Conservation (phyloP, 768 basidiomycete genomes). For the Trametes gibbosa region DNA sequence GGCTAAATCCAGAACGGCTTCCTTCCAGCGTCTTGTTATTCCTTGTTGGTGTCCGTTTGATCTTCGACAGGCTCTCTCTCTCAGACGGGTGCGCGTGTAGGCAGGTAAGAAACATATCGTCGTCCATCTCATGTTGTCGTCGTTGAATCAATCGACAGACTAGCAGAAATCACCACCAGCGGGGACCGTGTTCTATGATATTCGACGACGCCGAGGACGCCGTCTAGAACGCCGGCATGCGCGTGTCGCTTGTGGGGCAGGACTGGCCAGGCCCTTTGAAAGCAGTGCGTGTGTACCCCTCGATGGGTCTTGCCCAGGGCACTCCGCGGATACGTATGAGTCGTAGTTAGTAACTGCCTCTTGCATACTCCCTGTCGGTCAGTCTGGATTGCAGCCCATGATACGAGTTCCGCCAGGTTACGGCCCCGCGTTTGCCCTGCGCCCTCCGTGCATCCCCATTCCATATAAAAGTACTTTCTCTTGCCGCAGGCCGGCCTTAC, state of each 20-base stretch:
- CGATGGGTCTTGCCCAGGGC: background rate
- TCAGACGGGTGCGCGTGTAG: too few species aligned
- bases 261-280: constrained; percentile 4
- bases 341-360: constrained; percentile 1
- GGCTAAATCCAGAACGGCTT: background rate
- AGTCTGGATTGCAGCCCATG: constrained; percentile 9
- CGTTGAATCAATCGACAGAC: too few species aligned
- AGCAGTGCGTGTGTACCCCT: constrained; percentile 3
- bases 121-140: too few species aligned
- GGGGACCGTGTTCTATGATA: background rate
- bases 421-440: background rate
- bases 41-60: constrained; percentile 6
- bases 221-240: background rate
- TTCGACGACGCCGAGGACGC: background rate
- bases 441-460: background rate
- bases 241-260: background rate
- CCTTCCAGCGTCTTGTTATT: background rate
- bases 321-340: background rate
- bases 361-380: background rate
- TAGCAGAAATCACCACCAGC: too few species aligned
- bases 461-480: background rate
- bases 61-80: background rate
- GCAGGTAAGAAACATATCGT: background rate
- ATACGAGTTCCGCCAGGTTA: constrained; percentile 18
- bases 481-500: background rate